Conservation (phyloP, 768 basidiomycete species). For the Tubosaeta brunneosetosa region DNA sequence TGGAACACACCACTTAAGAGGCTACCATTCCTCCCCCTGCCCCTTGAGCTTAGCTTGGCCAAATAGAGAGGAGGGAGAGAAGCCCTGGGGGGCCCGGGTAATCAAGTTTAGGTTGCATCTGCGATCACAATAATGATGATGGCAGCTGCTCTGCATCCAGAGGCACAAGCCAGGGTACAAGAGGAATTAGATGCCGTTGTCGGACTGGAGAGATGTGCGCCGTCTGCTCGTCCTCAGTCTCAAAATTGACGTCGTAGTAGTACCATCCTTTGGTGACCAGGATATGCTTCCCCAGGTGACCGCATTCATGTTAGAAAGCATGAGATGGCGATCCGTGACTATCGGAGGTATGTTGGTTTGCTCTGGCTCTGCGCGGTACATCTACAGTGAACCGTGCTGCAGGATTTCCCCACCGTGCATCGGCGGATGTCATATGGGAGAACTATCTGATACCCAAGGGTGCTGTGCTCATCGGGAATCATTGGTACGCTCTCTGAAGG, state of each 20-base stretch:
- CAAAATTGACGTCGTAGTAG: slow-evolving; percentile 13
- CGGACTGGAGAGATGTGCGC: slow-evolving; percentile 34
- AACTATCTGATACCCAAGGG: slow-evolving; percentile 39
- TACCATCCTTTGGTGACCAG: slow-evolving; percentile 35
- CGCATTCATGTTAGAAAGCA: slow-evolving; percentile 34
- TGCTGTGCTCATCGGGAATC: slow-evolving; percentile 35
- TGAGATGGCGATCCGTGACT: slow-evolving; percentile 36
- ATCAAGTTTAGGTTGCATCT: slow-evolving; percentile 38
- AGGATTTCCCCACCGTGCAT: slow-evolving; percentile 60
- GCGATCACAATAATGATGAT: slow-evolving; percentile 52
- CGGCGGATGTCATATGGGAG: slow-evolving; percentile 45
- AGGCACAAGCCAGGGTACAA: slow-evolving; percentile 46
- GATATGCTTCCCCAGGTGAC: slow-evolving; percentile 32
- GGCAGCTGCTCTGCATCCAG: slow-evolving; percentile 49
- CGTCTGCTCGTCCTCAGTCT: background rate
- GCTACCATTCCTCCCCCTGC: no score
- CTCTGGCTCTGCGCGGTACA: background rate
- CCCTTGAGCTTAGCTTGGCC: no score
- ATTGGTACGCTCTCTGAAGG: slow-evolving; percentile 19
- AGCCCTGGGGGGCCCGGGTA: no score
- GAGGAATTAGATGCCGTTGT: slow-evolving; percentile 50
- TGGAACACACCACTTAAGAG: no score
- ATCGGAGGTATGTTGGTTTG: slow-evolving; percentile 19
- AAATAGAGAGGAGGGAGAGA: no score
- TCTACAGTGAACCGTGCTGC: slow-evolving; percentile 18